Conservation (phyloP, 148 eudicot genomes). For the Chenopodium suecicum region DNA sequence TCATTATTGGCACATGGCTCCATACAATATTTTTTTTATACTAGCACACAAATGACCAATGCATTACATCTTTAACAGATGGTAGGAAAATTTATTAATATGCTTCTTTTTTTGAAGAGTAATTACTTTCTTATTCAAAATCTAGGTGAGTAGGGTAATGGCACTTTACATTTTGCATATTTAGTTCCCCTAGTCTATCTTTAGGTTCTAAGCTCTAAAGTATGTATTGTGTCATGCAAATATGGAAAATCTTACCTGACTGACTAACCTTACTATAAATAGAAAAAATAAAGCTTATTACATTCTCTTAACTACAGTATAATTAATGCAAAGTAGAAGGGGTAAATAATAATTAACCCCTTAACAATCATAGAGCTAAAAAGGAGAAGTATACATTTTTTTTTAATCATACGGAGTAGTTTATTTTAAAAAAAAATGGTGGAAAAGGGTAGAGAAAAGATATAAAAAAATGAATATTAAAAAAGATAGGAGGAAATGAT, state of each 20-base stretch:
- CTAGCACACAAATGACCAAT: too few relatives aligned
- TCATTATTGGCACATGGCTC: too few relatives aligned
- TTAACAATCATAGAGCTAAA: background rate
- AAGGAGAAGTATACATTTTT: background rate
- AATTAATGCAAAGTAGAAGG: background rate
- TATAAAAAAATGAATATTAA: background rate
- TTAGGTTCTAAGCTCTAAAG: background rate
- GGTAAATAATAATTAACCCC: background rate
- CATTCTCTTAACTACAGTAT: background rate
- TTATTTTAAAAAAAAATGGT: background rate
- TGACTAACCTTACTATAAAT: background rate
- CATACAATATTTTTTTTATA: too few relatives aligned
- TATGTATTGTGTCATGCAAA: background rate
- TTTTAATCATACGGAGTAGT: background rate
- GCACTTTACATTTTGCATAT: background rate
- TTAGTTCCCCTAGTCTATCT: background rate
- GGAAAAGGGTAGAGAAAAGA: background rate
- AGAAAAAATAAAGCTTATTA: background rate
- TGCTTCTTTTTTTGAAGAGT: too few relatives aligned
- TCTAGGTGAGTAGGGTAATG: too few relatives aligned
- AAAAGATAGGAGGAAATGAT: slow-evolving; percentile 32
- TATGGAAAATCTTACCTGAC: background rate
- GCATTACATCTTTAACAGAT: too few relatives aligned
- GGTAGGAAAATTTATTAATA: too few relatives aligned
- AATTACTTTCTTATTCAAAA: too few relatives aligned